These are phyloP conservation scores for Aureobasidium musti DNA, from an alignment of 2,329 filamentous ascomycete genomes.

Conservation along the genomic window DNA sequence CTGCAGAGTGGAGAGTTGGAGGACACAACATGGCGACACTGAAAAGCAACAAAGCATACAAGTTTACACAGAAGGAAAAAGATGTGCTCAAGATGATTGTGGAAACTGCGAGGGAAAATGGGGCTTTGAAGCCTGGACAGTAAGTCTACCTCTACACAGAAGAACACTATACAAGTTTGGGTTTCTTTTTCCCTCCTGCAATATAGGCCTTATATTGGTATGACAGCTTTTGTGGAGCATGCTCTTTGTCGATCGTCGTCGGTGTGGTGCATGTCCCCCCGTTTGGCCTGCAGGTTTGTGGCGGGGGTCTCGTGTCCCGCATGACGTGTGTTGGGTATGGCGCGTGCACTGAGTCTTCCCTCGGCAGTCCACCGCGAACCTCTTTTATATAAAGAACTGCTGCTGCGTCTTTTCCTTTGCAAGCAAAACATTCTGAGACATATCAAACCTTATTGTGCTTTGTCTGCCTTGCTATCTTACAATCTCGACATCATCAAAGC, in stretches of 20 bases:
- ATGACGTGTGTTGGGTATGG: conserved; percentile 9
- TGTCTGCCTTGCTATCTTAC: background rate
- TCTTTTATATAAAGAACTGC: background rate
- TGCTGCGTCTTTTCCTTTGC: background rate
- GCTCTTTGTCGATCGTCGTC: conserved; percentile 1
- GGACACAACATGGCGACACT: conserved; percentile 44
- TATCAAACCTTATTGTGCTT: conserved; percentile 4
- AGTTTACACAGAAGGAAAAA: conserved; percentile 38
- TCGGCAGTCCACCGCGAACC: too few relatives aligned
- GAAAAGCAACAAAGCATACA: conserved; percentile 36
- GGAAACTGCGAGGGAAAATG: conserved; percentile 32
- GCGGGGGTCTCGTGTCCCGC: background rate
- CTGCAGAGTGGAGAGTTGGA: conserved; percentile 42
- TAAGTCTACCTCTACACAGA: background rate
- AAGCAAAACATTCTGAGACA: background rate
- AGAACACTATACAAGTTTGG: too few relatives aligned
- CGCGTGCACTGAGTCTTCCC: background rate
- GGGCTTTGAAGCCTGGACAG: conserved; percentile 27
- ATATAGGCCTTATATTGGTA: background rate
- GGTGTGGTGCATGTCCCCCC: background rate
- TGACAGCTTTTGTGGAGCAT: conserved; percentile 8
- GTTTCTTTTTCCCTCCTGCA: background rate
- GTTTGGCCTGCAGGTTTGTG: background rate
- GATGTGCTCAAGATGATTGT: conserved; percentile 40
- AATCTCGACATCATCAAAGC: background rate